A percentile compares a stretch with the other conserved stretches of the same genome.
These are phyloP conservation scores for Plantago lanceolata DNA, from an alignment of 305 asterid genomes.

Conservation along the genomic window DNA sequence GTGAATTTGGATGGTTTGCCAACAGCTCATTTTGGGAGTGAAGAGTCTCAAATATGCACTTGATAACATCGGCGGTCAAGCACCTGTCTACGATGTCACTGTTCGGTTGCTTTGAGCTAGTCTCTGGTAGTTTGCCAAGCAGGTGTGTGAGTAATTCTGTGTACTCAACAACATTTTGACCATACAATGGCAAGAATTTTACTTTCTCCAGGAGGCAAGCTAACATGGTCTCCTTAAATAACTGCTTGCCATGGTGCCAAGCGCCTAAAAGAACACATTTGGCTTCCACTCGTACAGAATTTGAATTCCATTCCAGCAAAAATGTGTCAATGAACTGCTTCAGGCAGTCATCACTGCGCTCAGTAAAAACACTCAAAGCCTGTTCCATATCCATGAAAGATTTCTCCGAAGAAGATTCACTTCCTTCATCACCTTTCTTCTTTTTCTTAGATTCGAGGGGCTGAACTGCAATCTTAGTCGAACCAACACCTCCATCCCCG, in stretches of 20 bases:
- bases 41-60: constrained; percentile 81
- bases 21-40: constrained; percentile 95
- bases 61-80: constrained; percentile 77
- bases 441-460: constrained; percentile 76
- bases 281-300: constrained; percentile 92
- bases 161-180: constrained; percentile 82
- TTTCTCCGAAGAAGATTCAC: constrained; percentile 67
- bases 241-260: constrained; percentile 89
- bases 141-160: constrained; percentile 81
- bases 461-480: constrained; percentile 64
- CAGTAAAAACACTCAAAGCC: constrained; percentile 63
- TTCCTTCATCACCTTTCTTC: constrained; percentile 95
- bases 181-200: constrained; percentile 79
- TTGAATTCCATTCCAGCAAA: constrained; percentile 92
- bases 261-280: constrained; percentile 79
- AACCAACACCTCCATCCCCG: constrained; percentile 56
- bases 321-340: constrained; percentile 81
- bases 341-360: constrained; percentile 71
- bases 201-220: constrained; percentile 76
- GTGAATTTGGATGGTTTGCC: constrained; percentile 99
- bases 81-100: constrained; percentile 75
- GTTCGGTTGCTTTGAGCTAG: constrained; percentile 52
- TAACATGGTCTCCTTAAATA: constrained; percentile 75
- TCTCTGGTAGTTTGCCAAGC: constrained; percentile 77
- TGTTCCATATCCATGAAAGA: constrained; percentile 94